These are phyloP conservation scores for Citrus unshiu DNA, from an alignment of 345 rosid genomes.

Conservation along the genomic window DNA sequence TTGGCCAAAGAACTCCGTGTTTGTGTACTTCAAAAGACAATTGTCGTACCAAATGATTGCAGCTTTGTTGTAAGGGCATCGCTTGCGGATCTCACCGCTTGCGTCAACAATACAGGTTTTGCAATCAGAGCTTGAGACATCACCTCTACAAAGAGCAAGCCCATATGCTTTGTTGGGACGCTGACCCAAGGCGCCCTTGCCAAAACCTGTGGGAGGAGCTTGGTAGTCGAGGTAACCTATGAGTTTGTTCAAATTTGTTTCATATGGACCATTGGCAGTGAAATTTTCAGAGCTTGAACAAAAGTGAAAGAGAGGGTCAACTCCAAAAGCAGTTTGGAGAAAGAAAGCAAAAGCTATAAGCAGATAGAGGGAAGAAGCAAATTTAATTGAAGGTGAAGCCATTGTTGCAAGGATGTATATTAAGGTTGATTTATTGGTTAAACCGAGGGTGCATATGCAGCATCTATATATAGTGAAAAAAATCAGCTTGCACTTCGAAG, in stretches of 20 bases:
- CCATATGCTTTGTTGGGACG: conserved; percentile 39
- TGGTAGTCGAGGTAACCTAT: conserved; percentile 27
- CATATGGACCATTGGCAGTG: conserved; percentile 33
- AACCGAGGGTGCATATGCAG: background rate
- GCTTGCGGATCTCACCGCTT: conserved; percentile 35
- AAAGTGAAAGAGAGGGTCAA: conserved; percentile 33
- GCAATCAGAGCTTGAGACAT: conserved; percentile 45
- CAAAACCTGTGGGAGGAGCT: conserved; percentile 50
- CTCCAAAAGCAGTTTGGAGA: conserved; percentile 19
- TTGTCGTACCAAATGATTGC: conserved; percentile 55
- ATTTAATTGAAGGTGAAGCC: conserved; percentile 8
- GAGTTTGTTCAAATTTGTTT: conserved; percentile 41
- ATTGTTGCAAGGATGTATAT: conserved; percentile 3
- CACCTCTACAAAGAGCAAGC: conserved; percentile 61
- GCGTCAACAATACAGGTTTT: conserved; percentile 41
- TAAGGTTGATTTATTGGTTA: background rate
- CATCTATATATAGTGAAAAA: background rate
- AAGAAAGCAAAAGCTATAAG: conserved; percentile 5
- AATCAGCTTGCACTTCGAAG: background rate
- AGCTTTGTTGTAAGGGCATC: conserved; percentile 46
- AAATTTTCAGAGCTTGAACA: conserved; percentile 44
- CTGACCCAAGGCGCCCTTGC: conserved; percentile 30
- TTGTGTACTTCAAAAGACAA: conserved; percentile 61
- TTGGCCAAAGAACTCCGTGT: conserved; percentile 43
- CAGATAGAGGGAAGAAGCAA: background rate